Percentiles rank a stretch among this genome's conserved stretches.
phyloP scores from a whole-genome alignment of 139 green algal genomes.

The Gonium pectorale region DNA sequence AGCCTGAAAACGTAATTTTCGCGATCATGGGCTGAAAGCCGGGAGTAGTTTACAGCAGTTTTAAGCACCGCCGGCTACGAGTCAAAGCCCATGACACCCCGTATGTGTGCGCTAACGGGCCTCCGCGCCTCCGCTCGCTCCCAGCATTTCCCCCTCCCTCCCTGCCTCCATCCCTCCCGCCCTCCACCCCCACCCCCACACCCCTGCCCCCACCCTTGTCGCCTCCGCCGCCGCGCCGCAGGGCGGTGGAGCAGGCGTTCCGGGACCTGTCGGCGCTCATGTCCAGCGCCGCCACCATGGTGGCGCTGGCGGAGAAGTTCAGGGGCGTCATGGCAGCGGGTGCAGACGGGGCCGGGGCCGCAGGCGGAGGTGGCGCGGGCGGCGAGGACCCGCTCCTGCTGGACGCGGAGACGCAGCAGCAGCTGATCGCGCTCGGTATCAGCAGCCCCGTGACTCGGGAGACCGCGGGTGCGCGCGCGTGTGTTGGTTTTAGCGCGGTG shows the following conservation, averaged over 20 bases:
- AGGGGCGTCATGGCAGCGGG: slow-evolving; percentile 25
- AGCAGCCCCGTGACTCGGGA: slow-evolving; percentile 90
- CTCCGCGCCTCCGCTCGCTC: no score
- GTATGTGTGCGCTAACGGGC: no score
- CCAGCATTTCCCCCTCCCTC: no score
- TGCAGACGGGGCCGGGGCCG: neutral
- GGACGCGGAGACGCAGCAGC: slow-evolving; percentile 77
- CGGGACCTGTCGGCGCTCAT: slow-evolving; percentile 84
- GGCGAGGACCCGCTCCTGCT: slow-evolving; percentile 60
- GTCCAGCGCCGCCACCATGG: slow-evolving; percentile 85
- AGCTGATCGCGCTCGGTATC: slow-evolving; percentile 92
- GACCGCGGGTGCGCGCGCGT: slow-evolving; percentile 70
- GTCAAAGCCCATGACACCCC: no score
- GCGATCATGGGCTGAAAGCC: no score
- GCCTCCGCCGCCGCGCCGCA: no score
- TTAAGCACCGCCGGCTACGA: no score
- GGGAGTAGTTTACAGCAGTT: no score
- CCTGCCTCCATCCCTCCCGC: neutral
- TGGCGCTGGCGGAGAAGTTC: slow-evolving; percentile 84
- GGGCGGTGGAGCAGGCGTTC: slow-evolving; percentile 71
- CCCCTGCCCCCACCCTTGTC: no score
- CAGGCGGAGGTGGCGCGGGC: neutral
- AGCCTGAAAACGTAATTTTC: no score
- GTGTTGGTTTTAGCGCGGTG: no score
- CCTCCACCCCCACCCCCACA: neutral